Conservation (phyloP, 1,284 basidiomycete species). For the Trametes versicolor region DNA sequence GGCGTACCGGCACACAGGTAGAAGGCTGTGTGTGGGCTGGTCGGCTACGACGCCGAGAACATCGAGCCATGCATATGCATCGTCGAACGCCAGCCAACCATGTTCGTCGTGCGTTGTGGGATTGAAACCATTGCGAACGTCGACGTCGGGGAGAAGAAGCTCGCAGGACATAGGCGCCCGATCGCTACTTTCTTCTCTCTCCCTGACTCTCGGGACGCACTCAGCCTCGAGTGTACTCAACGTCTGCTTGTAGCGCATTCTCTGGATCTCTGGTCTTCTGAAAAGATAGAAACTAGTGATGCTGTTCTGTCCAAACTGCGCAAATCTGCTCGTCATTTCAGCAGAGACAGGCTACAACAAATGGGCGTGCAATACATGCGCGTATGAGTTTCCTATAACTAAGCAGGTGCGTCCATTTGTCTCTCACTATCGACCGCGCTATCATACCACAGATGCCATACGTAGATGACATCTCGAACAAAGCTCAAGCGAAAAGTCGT, state of each 20-base stretch:
- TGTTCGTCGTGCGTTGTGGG: no score
- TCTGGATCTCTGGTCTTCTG: no score
- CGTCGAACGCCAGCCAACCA: no score
- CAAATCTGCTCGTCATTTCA: conserved; percentile 90
- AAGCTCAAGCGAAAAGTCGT: conserved; percentile 87
- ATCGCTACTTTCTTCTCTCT: background rate
- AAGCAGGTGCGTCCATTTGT: conserved; percentile 64
- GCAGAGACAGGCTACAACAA: conserved; percentile 82
- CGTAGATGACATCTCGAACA: conserved; percentile 89
- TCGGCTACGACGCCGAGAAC: no score
- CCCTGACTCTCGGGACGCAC: background rate
- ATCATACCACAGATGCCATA: no score
- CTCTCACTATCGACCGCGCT: no score
- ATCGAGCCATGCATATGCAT: no score
- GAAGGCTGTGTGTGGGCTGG: background rate
- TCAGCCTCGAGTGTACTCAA: background rate
- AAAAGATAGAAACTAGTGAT: conserved; percentile 13
- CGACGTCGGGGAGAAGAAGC: no score
- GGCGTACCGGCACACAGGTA: background rate
- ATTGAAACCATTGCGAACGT: no score
- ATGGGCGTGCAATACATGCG: conserved; percentile 94
- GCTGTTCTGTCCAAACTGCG: conserved; percentile 97
- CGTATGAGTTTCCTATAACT: conserved; percentile 91
- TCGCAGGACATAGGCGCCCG: background rate
- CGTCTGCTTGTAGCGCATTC: no score